Conservation (phyloP, 345 rosid genomes). For the Sisymbrium irio region DNA sequence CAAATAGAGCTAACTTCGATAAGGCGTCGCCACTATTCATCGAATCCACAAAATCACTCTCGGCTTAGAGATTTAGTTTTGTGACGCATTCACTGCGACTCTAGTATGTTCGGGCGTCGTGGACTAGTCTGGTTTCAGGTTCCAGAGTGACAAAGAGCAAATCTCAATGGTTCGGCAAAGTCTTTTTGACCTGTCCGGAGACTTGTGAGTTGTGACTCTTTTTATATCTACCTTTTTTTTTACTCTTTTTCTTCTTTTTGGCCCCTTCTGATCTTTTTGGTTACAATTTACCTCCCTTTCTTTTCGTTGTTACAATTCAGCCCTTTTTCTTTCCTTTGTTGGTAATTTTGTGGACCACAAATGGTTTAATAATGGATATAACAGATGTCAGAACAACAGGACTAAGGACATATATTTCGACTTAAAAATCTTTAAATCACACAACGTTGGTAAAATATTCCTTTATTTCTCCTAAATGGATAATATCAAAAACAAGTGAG, state of each 20-base stretch:
- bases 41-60: constrained; percentile 22
- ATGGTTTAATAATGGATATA: no score
- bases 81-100: neutral
- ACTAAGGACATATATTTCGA: neutral
- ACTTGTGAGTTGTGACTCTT: neutral
- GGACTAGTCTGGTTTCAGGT: constrained; percentile 17
- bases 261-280: neutral
- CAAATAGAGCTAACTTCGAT: constrained; percentile 9
- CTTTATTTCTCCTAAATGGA: neutral
- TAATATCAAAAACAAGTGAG: constrained; percentile 1
- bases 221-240: neutral
- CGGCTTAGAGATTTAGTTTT: constrained; percentile 3
- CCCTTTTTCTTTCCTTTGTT: neutral
- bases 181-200: neutral
- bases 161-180: neutral
- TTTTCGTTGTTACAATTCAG: neutral
- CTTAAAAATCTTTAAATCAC: neutral
- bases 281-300: neutral
- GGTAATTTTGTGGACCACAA: no score
- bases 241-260: neutral
- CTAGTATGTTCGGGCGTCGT: constrained; percentile 23
- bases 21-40: constrained; percentile 21
- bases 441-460: neutral
- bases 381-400: no score
- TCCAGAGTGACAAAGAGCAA: constrained; percentile 1